phyloP scores from a whole-genome alignment of 345 rosid species.

The Kandelia obovata region DNA sequence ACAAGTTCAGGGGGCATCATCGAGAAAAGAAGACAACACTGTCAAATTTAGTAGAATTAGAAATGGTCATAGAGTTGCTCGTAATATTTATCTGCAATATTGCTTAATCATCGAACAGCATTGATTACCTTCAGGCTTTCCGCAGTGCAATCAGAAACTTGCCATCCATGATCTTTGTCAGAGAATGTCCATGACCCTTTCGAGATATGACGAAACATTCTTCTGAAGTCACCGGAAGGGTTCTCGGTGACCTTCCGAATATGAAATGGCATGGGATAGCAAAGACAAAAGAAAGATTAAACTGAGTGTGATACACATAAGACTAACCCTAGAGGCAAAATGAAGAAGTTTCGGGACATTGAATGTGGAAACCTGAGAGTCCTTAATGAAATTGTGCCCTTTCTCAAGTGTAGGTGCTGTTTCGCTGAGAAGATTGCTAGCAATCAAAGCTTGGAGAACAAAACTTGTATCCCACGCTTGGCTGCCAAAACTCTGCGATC shows the following conservation, averaged over 20 bases:
- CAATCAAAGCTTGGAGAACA: constrained; percentile 18
- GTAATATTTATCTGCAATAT: too few species aligned
- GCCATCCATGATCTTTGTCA: constrained; percentile 26
- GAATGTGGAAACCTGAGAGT: constrained; percentile 18
- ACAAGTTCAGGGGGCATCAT: constrained; percentile 25
- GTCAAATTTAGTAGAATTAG: neutral
- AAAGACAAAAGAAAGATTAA: too few species aligned
- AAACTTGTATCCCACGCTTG: constrained; percentile 23
- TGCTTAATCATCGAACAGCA: neutral
- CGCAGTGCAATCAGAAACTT: constrained; percentile 27
- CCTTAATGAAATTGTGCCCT: constrained; percentile 19
- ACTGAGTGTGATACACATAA: neutral
- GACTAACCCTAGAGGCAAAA: neutral
- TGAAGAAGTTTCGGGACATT: neutral
- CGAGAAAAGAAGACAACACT: constrained; percentile 37
- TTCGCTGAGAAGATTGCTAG: constrained; percentile 10
- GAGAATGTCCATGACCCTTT: constrained; percentile 24
- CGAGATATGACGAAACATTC: constrained; percentile 13
- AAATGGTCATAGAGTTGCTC: neutral
- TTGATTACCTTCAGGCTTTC: constrained; percentile 21
- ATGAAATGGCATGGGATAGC: neutral
- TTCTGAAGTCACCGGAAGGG: constrained; percentile 17
- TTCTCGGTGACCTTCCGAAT: constrained; percentile 7
- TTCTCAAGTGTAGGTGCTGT: constrained; percentile 3
- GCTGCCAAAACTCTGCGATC: constrained; percentile 18